Percentiles rank a stretch among this genome's conserved stretches.
These are phyloP conservation scores for Trichophyton equinum DNA, from an alignment of 2,329 filamentous ascomycete species.

Conservation along the genomic window DNA sequence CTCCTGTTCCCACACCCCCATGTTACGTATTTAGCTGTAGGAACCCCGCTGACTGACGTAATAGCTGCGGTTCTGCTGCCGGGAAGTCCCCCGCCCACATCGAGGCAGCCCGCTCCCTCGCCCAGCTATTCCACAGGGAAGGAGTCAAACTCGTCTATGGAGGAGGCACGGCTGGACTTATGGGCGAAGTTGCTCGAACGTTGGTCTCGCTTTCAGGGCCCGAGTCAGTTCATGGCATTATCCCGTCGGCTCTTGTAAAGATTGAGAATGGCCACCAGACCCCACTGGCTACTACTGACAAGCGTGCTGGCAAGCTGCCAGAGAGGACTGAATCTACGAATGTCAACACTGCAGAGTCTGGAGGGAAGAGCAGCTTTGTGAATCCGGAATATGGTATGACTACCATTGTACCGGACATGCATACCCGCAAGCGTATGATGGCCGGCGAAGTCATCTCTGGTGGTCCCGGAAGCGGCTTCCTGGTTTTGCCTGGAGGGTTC, in stretches of 20 bases:
- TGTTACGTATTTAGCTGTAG: background rate
- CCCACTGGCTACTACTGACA: constrained; percentile 7
- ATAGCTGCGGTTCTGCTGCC: constrained; percentile 64
- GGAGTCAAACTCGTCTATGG: constrained; percentile 84
- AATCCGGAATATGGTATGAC: constrained; percentile 58
- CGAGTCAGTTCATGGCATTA: constrained; percentile 77
- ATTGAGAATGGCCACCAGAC: constrained; percentile 44
- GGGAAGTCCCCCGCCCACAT: constrained; percentile 65
- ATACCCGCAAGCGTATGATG: constrained; percentile 91
- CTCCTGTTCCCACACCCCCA: background rate
- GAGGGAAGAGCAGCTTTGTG: constrained; percentile 15
- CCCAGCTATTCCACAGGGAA: constrained; percentile 57
- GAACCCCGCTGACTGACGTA: background rate
- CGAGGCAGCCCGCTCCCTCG: constrained; percentile 64
- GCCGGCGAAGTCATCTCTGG: constrained; percentile 72
- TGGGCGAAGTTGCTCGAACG: constrained; percentile 85
- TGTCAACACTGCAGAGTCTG: constrained; percentile 40
- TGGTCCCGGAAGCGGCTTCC: constrained; percentile 73
- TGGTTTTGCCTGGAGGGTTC: constrained; percentile 79
- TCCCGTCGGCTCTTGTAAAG: constrained; percentile 70
- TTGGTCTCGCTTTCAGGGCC: constrained; percentile 75
- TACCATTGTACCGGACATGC: constrained; percentile 89
- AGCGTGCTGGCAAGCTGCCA: constrained; percentile 37
- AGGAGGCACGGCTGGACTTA: constrained; percentile 84
- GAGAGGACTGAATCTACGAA: constrained; percentile 34